A percentile compares a stretch with the other conserved stretches of the same genome.
Conservation (phyloP, 2,329 filamentous ascomycete genomes). For the Calycina marina region DNA sequence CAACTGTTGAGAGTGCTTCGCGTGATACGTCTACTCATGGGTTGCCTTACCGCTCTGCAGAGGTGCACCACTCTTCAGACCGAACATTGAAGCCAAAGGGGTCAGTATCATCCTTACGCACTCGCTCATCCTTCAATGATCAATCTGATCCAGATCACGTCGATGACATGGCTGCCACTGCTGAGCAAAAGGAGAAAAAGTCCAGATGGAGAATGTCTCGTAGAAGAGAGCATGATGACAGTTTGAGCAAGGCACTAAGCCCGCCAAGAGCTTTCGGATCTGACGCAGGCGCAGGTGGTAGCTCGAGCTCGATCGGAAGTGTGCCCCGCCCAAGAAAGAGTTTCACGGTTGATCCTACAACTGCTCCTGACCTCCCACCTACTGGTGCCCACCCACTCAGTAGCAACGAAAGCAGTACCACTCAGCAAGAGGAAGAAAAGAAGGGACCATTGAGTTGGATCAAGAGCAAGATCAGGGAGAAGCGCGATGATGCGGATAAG, state of each 20-base stretch:
- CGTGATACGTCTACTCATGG: conserved; percentile 14
- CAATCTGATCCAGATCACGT: conserved; percentile 65
- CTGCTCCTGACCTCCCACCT: conserved; percentile 19
- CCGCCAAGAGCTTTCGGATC: conserved; percentile 37
- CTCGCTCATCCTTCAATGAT: conserved; percentile 56
- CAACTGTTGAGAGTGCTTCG: conserved; percentile 11
- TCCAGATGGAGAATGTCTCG: conserved; percentile 60
- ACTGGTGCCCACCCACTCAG: conserved; percentile 16
- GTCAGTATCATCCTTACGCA: conserved; percentile 59
- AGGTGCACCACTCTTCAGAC: conserved; percentile 14
- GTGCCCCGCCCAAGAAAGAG: conserved; percentile 31
- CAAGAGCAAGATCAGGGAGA: conserved; percentile 40
- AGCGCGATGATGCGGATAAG: conserved; percentile 17
- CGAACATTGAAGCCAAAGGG: conserved; percentile 44
- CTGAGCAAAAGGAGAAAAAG: conserved; percentile 55
- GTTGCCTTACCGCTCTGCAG: conserved; percentile 11
- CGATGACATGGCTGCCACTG: conserved; percentile 38
- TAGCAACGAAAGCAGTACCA: conserved; percentile 21
- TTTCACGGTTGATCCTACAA: conserved; percentile 27
- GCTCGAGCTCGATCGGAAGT: conserved; percentile 54
- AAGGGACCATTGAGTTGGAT: conserved; percentile 50
- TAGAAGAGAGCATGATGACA: conserved; percentile 45
- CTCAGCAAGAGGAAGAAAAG: conserved; percentile 24
- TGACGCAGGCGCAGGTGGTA: conserved; percentile 49
- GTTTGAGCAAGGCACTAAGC: conserved; percentile 28